Evolutionary conservation across 768 basidiomycete genomes (phyloP), one percentile per base, ranked within the genome.

Genomic region (Lanmaoa rubissima): DNA sequence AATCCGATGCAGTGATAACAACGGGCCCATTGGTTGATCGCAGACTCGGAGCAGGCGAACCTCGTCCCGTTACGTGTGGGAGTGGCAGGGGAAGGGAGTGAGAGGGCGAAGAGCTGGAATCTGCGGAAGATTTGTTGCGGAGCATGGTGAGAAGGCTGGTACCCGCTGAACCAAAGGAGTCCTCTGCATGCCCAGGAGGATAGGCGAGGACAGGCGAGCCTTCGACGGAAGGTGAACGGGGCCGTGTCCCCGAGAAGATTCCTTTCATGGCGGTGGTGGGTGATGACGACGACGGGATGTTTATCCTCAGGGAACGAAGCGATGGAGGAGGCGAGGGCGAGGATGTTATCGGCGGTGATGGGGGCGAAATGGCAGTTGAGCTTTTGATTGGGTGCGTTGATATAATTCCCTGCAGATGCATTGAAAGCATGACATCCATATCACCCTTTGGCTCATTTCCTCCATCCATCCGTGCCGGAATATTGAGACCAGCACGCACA

Each of bases 401-500:
- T 75, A 74, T 60, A 78, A 74, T 51, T n/a, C 81, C 84, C 62
- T 89, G 87, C 34, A 83, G 77, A 47, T 85, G 85, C 78, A 92
- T 89, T 32, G 87, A 86, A 36, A 92, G 77, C 82, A 90, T 88
- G 46, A 91, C 90, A 66, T 92, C 90, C 76, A 92, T 82, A 65
- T 92, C 90, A 7, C 90, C 90, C 45, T 84, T 78, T 21, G 88
- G 88, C 58, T 90, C 90, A 28, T 79, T 73, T 16, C 74, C 75
- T 21, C 77, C 74, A 4, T 74, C 62, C 21, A 73, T 72, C 40
- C 73, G 73, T 0, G 77, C 66, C 28, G 82, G 72, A 24, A 76
- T 71, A 35, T 82, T 80, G 13, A 91, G 69, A 16, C 89, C 89
- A 10, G 85, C 87, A 21, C 87, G 85, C 28, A 87, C 73, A 39